phyloP scores from a whole-genome alignment of 2,329 filamentous ascomycete genomes.

The Phialocephala subalpina region DNA sequence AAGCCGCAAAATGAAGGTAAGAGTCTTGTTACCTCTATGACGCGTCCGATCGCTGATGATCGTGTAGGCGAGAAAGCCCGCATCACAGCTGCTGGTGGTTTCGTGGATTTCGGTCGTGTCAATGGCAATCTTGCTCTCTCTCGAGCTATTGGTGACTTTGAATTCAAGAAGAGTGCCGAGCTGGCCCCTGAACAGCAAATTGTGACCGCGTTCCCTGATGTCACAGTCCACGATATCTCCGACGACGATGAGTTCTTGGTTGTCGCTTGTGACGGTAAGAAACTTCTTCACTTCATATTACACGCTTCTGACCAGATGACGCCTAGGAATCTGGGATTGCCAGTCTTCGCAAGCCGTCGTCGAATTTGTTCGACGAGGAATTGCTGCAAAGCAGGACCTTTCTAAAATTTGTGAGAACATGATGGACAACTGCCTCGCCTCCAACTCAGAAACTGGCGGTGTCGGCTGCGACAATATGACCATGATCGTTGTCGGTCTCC shows the following conservation, averaged over 20 bases:
- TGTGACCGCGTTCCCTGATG: conserved; percentile 95
- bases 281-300: not conserved
- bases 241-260: conserved; percentile 97
- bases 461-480: conserved; percentile 99
- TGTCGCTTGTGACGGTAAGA: conserved; percentile 88
- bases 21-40: conserved; percentile 26
- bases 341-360: conserved; percentile 97
- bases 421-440: conserved; percentile 99
- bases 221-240: conserved; percentile 87
- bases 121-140: conserved; percentile 98
- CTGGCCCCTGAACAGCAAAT: conserved; percentile 98
- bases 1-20: conserved; percentile 97
- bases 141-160: conserved; percentile 97
- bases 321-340: conserved; percentile 96
- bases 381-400: conserved; percentile 94
- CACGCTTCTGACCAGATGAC: conserved; percentile 30
- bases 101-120: conserved; percentile 97
- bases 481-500: conserved; percentile 88
- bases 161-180: conserved; percentile 99
- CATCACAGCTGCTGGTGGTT: conserved; percentile 94
- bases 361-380: conserved; percentile 95
- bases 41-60: not conserved
- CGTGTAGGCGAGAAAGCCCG: conserved; percentile 87
- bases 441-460: conserved; percentile 96
- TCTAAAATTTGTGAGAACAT: conserved; percentile 98